Base-by-base conservation (phyloP, 164 flowering plant species). In the Litsea cubeba region DNA sequence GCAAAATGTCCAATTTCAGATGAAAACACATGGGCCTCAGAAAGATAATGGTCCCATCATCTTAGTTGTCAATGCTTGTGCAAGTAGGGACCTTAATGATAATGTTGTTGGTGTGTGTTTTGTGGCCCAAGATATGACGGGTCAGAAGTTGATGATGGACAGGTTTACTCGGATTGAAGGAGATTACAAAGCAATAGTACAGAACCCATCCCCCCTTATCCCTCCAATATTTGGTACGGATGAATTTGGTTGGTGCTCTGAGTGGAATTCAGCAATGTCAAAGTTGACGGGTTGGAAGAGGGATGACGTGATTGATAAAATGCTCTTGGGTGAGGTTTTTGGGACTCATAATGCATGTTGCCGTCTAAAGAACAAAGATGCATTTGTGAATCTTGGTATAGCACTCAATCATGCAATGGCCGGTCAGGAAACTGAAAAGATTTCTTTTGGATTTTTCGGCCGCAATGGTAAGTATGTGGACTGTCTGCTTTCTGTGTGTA, bases 181-280 rank as follows among this genome's bases (percentile, higher is more conserved):
- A 62, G 98, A 93, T 80, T 95, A 95, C 81, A 91, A 86, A 79
- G 90, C 98, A 11, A 93, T 95, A 20, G 84, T 95, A 17, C 95
- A 95, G 71, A 95, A 87, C 74, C 98, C 93, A 54, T 87, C 81
- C 80, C 95, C 97, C 12, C 79, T 95, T 76, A 92, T 95, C 71
- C 98, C 98, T 22, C 98, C 98, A 62, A 91, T 95, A 75, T 95
- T 90, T 87, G 98, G 97, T 62, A 77, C 90, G 0, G 98, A 95
- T 79, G 97, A 91, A 78, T 92, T 90, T 79, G 98, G 97, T 22
- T 94, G 98, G 98, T 95, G 98, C 81, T 87, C 89, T 66, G 98
- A 95, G 81, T 95, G 98, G 98, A 95, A 95, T 74, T 84, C 90
- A 35, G 98, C 98, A 25, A 92, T 95, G 97, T 69, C 81, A 58